phyloP scores from a whole-genome alignment of 2,329 filamentous ascomycete species.

The Ophiosphaerella narmari region DNA sequence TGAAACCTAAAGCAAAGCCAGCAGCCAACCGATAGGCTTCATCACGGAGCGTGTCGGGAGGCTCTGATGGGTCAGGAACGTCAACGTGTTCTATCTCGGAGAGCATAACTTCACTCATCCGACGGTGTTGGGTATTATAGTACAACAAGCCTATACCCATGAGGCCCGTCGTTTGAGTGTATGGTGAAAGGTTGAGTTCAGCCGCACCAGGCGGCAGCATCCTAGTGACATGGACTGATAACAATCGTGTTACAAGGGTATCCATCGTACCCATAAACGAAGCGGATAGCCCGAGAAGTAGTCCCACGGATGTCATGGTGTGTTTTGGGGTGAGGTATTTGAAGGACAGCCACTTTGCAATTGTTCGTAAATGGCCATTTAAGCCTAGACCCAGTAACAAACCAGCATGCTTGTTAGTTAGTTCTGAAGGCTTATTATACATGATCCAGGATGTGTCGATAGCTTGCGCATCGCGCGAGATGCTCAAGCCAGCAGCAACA shows the following conservation, averaged over 20 bases:
- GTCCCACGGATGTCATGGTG: conserved; percentile 96
- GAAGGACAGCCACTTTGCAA: conserved; percentile 98
- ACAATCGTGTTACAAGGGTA: conserved; percentile 84
- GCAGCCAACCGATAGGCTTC: conserved; percentile 96
- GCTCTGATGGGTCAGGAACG: conserved; percentile 69
- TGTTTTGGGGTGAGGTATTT: conserved; percentile 99
- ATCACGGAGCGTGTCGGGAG: conserved; percentile 80
- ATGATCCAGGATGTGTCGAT: conserved; percentile 99
- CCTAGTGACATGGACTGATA: conserved; percentile 94
- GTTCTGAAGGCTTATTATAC: conserved; percentile 92
- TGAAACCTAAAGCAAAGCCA: conserved; percentile 89
- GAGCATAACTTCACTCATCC: conserved; percentile 99
- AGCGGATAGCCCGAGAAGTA: conserved; percentile 88
- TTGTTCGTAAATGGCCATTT: conserved; percentile 89
- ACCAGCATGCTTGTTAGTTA: conserved; percentile 95
- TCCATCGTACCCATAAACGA: conserved; percentile 98
- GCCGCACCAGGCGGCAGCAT: conserved; percentile 92
- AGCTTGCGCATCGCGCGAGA: conserved; percentile 85
- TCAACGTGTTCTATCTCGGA: conserved; percentile 93
- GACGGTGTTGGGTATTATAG: conserved; percentile 90
- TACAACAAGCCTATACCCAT: conserved; percentile 97
- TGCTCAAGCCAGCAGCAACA: conserved; percentile 87
- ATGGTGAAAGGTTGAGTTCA: conserved; percentile 87
- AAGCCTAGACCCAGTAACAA: conserved; percentile 88
- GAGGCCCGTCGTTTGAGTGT: conserved; percentile 93